Evolutionary conservation across 202 grass and related monocot species (phyloP), one percentile per base, ranked within the genome.

Genomic region (Eragrostis tef): DNA sequence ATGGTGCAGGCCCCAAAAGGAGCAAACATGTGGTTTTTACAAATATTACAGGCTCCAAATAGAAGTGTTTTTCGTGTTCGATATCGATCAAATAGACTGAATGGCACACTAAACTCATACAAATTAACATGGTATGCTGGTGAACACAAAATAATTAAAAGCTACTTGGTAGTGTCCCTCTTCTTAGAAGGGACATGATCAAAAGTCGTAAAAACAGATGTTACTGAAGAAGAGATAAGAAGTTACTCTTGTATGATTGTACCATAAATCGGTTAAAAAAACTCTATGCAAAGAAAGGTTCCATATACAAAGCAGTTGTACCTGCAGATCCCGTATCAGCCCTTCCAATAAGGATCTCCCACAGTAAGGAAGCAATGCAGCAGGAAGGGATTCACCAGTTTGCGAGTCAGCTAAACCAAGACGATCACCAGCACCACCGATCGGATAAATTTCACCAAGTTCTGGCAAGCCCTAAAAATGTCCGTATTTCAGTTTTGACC

Each of bases 401-500:
- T 85, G 77, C 27, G 90, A 73, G 75, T 98, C 83, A 14, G 94
- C 85, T 87, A 98, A 86, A 84, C 90, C 92, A 88, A 98, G 92
- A 80, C 95, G 92, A 54, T 98, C 95, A 69, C 95, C 92, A 46
- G 95, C 92, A 89, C 95, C 95, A 79, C 95, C 95, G 78, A 98
- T 94, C 6, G 95, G 95, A 87, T 98, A 98, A 81, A 98, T 98
- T 89, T 98, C 95, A 75, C 95, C 90, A 36, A 98, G 70, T 88
- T 98, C 85, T 91, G 95, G 92, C 87, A 98, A 91, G 81, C 95
- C 92, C 95, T 98, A 94, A 65, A 86, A 75, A 88, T 79, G 26
- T 73, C 60, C 54, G 79, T 83, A 85, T 68, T 89, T 92, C 54
- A 87, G 88, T 80, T 52, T 17, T 5, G 43, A 39, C 29, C 72